Base-by-base conservation (phyloP, 1,139 yeast genomes). In the Pichia sp. region DNA sequence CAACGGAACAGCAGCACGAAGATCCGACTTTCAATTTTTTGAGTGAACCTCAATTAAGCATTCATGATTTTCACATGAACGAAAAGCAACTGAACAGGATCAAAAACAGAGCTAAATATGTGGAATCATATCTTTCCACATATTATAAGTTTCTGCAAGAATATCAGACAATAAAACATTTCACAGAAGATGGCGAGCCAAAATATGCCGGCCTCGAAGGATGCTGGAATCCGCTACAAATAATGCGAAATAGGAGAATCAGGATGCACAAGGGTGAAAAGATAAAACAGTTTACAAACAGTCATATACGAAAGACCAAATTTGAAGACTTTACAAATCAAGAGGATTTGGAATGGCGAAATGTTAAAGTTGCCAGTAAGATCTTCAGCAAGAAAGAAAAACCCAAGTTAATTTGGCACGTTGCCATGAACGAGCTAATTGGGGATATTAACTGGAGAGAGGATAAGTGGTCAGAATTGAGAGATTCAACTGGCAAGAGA, bases 201-300 rank as follows among this genome's bases (percentile, higher is more conserved):
- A 37, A 41, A 9, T 72, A 70, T 47, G 69, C 70, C 0, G 71
- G 76, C 0, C 74, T 82, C 2, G 87, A 81, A 49, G 85, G 83
- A 1, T 74, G 76, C 3, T 87, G 82, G 64, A 87, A 87, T 58
- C 96, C 96, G 1, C 65, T 87, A 40, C 95, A 85, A 59, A 73
- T 81, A 26, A 76, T 87, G 35, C 66, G 97, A 49, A 84, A 87
- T 60, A 68, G 96, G 45, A 69, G 71, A 48, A 59, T 81, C 9
- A 60, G 75, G 52, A 71, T 72, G 51, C 74, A 72, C 52, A 66
- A 72, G 53, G 65, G 65, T 38, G 76, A 73, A 29, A 45, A 45
- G 23, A 36, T 54, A 9, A 51, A 51, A 11, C 42, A 45, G 16
- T 41, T 44, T 36, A 31, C 42, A 23, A n/a, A 7, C 26, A 34